Percentiles rank a stretch among this genome's conserved stretches.
These are phyloP conservation scores for Nitzschia sp. DNA, from an alignment of 108 stramenopile species.

Conservation along the genomic window DNA sequence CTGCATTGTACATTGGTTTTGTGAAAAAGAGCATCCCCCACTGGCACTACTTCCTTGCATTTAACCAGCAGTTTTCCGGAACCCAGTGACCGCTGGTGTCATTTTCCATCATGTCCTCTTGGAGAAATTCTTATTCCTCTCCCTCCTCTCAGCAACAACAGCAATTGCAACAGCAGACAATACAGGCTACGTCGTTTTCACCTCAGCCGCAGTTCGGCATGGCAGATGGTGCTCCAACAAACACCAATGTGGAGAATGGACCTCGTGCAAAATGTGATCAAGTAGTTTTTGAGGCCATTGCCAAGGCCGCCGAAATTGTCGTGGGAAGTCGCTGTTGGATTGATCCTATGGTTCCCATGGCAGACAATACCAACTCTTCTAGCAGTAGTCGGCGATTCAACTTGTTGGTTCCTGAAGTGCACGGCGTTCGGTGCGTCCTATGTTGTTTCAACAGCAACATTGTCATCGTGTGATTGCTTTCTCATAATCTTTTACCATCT, in stretches of 20 bases:
- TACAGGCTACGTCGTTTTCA: neutral
- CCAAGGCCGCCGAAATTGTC: conserved; percentile 80
- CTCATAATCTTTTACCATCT: neutral
- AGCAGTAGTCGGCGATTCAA: conserved; percentile 62
- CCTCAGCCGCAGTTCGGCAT: neutral
- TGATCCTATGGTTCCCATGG: conserved; percentile 6
- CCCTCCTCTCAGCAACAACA: conserved; percentile 6
- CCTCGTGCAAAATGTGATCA: conserved; percentile 84
- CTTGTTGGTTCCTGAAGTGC: conserved; percentile 64
- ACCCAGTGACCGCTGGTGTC: no score
- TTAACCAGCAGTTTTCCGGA: no score
- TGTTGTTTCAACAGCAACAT: neutral
- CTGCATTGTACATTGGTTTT: no score
- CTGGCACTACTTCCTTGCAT: no score
- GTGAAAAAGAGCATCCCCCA: no score
- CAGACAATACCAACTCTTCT: neutral
- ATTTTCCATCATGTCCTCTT: conserved; percentile 11
- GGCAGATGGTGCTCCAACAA: neutral
- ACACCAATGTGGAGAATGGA: conserved; percentile 22
- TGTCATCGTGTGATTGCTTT: conserved; percentile 9
- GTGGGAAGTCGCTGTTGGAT: conserved; percentile 62
- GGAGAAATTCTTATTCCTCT: conserved; percentile 7
- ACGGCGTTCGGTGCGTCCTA: conserved; percentile 40
- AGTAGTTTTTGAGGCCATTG: conserved; percentile 85
- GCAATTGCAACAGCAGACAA: neutral